Evolutionary conservation across 768 basidiomycete species (phyloP).

Genomic region (Lepiota venenata): DNA sequence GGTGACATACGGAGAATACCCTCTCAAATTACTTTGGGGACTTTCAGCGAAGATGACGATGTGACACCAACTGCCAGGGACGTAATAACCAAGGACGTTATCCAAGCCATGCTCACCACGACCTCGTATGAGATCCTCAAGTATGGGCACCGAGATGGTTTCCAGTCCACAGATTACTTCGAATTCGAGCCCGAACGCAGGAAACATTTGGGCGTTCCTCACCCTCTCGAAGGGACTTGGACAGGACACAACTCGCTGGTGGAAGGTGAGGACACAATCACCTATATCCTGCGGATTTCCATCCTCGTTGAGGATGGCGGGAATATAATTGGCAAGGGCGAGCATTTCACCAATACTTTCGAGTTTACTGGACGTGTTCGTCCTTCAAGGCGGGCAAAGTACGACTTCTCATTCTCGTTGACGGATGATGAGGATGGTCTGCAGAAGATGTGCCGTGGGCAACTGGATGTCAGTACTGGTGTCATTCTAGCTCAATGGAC

Average conservation of each 20-base stretch:
- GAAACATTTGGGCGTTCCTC: slow-evolving; percentile 8
- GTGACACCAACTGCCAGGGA: slow-evolving; percentile 9
- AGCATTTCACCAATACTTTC: slow-evolving; percentile 29
- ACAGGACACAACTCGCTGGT: slow-evolving; percentile 23
- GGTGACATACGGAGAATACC: slow-evolving; percentile 29
- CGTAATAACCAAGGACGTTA: slow-evolving; percentile 14
- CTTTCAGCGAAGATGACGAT: slow-evolving; percentile 22
- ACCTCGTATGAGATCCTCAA: slow-evolving; percentile 21
- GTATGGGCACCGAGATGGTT: slow-evolving; percentile 30
- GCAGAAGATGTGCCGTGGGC: slow-evolving; percentile 22
- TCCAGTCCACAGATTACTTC: slow-evolving; percentile 27
- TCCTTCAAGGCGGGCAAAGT: slow-evolving; percentile 10
- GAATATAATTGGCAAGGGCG: slow-evolving; percentile 28
- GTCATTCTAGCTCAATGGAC: slow-evolving; percentile 19
- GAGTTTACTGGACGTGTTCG: slow-evolving; percentile 23
- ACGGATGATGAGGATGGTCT: slow-evolving; percentile 26
- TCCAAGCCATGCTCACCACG: slow-evolving; percentile 13
- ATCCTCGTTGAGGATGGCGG: slow-evolving; percentile 21
- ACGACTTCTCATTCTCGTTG: slow-evolving; percentile 23
- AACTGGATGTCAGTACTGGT: slow-evolving; percentile 17
- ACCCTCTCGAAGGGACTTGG: slow-evolving; percentile 31
- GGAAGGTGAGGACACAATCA: slow-evolving; percentile 23
- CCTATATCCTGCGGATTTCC: slow-evolving; percentile 26
- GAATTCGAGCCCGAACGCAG: slow-evolving; percentile 24
- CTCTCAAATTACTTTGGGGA: slow-evolving; percentile 26